These are phyloP conservation scores for Mycena latifolia DNA, from an alignment of 768 basidiomycete species.

Conservation along the genomic window DNA sequence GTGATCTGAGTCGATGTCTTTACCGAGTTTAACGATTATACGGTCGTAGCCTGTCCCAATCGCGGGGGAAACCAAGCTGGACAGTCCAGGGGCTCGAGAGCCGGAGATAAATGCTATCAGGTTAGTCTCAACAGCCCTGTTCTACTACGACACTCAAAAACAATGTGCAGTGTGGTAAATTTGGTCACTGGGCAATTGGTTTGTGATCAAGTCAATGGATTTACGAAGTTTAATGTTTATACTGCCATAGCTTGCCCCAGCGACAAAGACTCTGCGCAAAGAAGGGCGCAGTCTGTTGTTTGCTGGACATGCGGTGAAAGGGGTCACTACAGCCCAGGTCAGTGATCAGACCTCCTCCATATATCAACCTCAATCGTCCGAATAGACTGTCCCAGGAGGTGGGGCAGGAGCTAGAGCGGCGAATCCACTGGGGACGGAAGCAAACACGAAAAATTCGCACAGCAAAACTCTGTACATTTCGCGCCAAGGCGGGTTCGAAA, in stretches of 20 bases:
- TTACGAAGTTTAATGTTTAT: conserved; percentile 12
- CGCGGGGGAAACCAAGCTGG: background rate
- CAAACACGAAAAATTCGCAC: conserved; percentile 3
- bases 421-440: background rate
- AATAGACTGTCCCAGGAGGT: conserved; percentile 16
- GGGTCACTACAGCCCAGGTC: too few species aligned
- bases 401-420: conserved; percentile 2
- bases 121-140: conserved; percentile 14
- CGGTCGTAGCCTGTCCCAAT: conserved; percentile 1
- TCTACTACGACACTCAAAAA: conserved; percentile 7
- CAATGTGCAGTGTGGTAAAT: conserved; percentile 8
- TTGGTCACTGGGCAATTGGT: conserved; percentile 16
- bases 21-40: conserved; percentile 3
- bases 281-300: conserved; percentile 6
- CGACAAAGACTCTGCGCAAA: background rate
- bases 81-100: conserved; percentile 1
- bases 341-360: conserved; percentile 9
- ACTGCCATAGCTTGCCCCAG: conserved; percentile 12
- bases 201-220: too few species aligned
- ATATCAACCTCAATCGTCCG: conserved; percentile 11
- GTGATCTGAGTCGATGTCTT: background rate
- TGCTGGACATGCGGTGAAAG: conserved; percentile 14
- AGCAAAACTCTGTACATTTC: conserved; percentile 7
- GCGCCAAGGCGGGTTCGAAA: conserved; percentile 12
- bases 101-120: conserved; percentile 1